A percentile compares a stretch with the other conserved stretches of the same genome.
Conservation (phyloP, 768 basidiomycete genomes). For the Termitomyces sp. region DNA sequence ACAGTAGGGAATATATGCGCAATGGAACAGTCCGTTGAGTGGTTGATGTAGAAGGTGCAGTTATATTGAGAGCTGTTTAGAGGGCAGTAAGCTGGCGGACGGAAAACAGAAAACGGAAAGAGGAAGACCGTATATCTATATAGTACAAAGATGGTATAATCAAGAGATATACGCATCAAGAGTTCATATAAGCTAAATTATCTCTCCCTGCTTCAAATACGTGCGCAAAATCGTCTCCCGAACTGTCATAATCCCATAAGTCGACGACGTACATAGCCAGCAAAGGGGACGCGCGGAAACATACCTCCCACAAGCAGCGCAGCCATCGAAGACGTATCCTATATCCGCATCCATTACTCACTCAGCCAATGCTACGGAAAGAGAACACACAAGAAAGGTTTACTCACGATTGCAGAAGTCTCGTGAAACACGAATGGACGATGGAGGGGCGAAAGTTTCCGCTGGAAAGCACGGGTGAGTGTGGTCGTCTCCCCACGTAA, state of each 20-base stretch:
- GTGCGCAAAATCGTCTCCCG: constrained; percentile 39
- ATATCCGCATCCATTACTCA: background rate
- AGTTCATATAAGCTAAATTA: no score
- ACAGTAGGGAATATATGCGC: no score
- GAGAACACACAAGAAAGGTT: background rate
- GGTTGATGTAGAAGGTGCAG: no score
- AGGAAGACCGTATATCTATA: no score
- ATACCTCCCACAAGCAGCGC: constrained; percentile 33
- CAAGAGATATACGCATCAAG: no score
- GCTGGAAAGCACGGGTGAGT: constrained; percentile 28
- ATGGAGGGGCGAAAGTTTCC: constrained; percentile 49
- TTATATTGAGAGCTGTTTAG: no score
- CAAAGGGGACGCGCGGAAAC: background rate
- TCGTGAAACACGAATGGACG: constrained; percentile 66
- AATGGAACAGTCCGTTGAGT: no score
- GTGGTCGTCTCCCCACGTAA: no score
- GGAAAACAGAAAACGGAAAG: no score
- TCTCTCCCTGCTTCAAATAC: constrained; percentile 28
- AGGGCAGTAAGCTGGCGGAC: no score
- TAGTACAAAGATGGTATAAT: no score
- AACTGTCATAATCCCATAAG: constrained; percentile 16
- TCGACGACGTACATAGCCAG: background rate
- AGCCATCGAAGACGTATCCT: constrained; percentile 41
- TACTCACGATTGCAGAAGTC: constrained; percentile 65
- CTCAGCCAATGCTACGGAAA: background rate